Percentiles rank a stretch among this genome's conserved stretches.
Conservation (phyloP, 2,329 filamentous ascomycete species). For the Fusarium sp. region DNA sequence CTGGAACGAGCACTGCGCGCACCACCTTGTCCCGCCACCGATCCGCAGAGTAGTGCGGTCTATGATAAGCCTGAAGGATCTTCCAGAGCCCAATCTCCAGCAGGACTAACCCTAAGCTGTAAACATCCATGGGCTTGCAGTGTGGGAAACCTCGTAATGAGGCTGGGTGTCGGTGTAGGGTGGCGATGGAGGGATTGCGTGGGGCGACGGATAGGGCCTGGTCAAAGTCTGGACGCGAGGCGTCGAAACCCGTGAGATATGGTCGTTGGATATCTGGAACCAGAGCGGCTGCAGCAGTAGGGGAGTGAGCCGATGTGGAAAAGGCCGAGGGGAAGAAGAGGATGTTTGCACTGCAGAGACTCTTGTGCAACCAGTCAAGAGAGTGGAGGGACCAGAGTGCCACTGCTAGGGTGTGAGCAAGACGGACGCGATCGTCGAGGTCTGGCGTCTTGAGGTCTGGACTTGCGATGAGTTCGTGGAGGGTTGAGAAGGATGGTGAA, state of each 20-base stretch:
- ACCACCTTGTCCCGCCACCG: slow-evolving; percentile 55
- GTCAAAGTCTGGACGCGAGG: slow-evolving; percentile 59
- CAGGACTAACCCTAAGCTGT: slow-evolving; percentile 60
- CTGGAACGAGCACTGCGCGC: slow-evolving; percentile 52
- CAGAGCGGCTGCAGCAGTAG: slow-evolving; percentile 48
- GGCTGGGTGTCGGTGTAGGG: slow-evolving; percentile 58
- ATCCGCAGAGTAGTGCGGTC: slow-evolving; percentile 52
- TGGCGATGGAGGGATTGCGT: slow-evolving; percentile 52
- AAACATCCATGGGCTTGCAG: slow-evolving; percentile 61
- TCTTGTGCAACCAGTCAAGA: slow-evolving; percentile 65
- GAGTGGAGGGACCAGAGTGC: slow-evolving; percentile 60
- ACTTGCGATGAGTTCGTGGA: slow-evolving; percentile 51
- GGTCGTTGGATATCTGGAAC: slow-evolving; percentile 54
- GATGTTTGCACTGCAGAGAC: slow-evolving; percentile 61
- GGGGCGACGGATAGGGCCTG: slow-evolving; percentile 58
- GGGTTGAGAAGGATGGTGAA: slow-evolving; percentile 48
- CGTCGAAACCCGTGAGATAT: slow-evolving; percentile 63
- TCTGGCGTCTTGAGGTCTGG: slow-evolving; percentile 54
- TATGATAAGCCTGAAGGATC: slow-evolving; percentile 52
- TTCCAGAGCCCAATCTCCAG: slow-evolving; percentile 62
- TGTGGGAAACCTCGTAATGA: slow-evolving; percentile 53
- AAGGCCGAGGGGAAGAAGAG: slow-evolving; percentile 59
- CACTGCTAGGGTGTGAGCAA: slow-evolving; percentile 54
- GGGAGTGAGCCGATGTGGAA: slow-evolving; percentile 46
- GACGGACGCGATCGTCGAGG: slow-evolving; percentile 53